Base-by-base conservation (phyloP, 2,329 filamentous ascomycete genomes). In the Pezicula radicicola region DNA sequence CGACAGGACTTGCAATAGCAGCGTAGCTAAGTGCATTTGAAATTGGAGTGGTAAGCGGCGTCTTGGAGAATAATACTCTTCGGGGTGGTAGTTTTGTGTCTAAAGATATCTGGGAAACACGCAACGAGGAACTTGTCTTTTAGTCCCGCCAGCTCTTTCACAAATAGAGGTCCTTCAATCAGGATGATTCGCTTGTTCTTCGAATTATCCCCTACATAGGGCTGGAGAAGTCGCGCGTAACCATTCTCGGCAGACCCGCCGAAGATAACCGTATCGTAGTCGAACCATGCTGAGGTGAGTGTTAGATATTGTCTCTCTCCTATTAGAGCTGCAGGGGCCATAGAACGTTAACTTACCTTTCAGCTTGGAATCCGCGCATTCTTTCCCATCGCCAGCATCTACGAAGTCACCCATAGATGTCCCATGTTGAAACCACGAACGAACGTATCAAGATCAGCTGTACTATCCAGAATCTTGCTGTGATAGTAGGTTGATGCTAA, bases 341-440 rank as follows among this genome's bases (percentile, higher is more conserved):
- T 19, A 16, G 30, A 53, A 5, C 19, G 10, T 15, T 15, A 10
- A 12, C 9, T 46, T 48, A 72, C 72, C 71, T 65, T 67, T 67
- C 16, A 75, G 56, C 48, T 74, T 74, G 35, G 67, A 65, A 57
- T 74, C 72, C 2, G 70, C 62, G 44, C 71, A 74, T 52, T 74
- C 71, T 50, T 74, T 74, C 9, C 71, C 71, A 50, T 68, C 64
- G 6, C 72, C 72, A 9, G 69, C 71, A 60, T 74, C 70, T 21
- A 73, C 63, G 50, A 68, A 72, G 37, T 74, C 70, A 54, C 67
- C 72, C 18, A 69, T 49, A 1, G 48, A 45, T 68, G 55, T 19
- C 63, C 67, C 57, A 68, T 72, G 48, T 74, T 74, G 61, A 75
- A 73, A 0, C 71, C 72, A 16, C 68, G 68, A 13, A 73, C 64